Conservation (phyloP, 2,329 filamentous ascomycete species). For the Aspergillus sp. region DNA sequence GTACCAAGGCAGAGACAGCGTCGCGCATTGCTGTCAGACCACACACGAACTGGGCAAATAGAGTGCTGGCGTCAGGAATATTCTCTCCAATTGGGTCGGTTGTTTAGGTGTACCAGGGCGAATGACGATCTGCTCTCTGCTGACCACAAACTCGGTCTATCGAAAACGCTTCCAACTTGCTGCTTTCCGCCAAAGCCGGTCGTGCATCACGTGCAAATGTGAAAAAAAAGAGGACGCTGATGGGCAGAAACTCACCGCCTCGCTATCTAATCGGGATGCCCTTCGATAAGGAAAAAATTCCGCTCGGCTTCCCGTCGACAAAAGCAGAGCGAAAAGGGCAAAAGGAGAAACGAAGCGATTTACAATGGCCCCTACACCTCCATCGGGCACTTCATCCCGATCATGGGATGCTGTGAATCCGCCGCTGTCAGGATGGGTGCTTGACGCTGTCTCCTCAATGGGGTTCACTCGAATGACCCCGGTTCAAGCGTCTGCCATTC, state of each 20-base stretch:
- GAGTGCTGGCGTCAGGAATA: not conserved
- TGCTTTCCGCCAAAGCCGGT: conserved; percentile 13
- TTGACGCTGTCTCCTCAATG: conserved; percentile 80
- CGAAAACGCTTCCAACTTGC: not conserved
- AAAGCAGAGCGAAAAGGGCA: not conserved
- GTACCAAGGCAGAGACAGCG: conserved; percentile 15
- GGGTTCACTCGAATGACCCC: conserved; percentile 87
- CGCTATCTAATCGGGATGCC: conserved; percentile 31
- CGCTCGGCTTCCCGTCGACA: not conserved
- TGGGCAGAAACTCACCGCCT: conserved; percentile 28
- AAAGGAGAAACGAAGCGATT: not conserved
- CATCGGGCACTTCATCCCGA: conserved; percentile 45
- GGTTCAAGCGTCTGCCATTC: conserved; percentile 89
- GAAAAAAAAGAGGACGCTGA: not conserved
- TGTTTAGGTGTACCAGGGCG: not conserved
- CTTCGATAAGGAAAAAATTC: conserved; percentile 13
- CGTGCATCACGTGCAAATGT: conserved; percentile 16
- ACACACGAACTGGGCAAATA: conserved; percentile 2
- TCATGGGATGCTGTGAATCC: conserved; percentile 71
- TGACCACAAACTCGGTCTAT: conserved; percentile 4
- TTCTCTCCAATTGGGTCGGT: not conserved
- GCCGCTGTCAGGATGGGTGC: conserved; percentile 75
- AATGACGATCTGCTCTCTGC: conserved; percentile 3
- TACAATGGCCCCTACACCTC: conserved; percentile 44
- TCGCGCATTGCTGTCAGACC: conserved; percentile 17